Base-by-base conservation (phyloP, 768 basidiomycete genomes). In the Tricholoma matsutake region DNA sequence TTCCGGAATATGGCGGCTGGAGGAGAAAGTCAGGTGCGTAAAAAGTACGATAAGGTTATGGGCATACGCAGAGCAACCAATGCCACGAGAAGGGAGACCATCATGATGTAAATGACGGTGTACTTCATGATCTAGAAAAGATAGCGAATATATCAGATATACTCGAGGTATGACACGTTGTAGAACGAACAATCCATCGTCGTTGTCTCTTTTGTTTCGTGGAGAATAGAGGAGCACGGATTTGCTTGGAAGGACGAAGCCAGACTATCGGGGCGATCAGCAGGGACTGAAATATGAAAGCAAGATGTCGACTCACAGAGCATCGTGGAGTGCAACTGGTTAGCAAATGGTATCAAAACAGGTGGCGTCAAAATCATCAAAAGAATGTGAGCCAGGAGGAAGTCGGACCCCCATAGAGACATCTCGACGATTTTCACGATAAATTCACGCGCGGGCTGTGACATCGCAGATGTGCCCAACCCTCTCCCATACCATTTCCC, bases 351-450 rank as follows among this genome's bases (percentile, higher is more conserved):
- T 57, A 98, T 87, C 66, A 96, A 72, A 61, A 90, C 80, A 0
- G 93, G 91, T 14, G 87, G 86, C 6, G 94, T 92, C 74, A 98
- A 77, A 68, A 97, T 86, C 72, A 97, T 84, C 65, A 98, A 78
- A 10, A 98, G 82, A 59, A 98, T 76, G 69, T 94, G 92, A 4
- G 81, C 89, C 54, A 94, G 80, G 43, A 98, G 76, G 80, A 98
- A 97, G 78, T 98, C 97, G 6, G 94, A 96, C 52, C 89, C 89
- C 91, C 96, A 98, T 14, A 98, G 78, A 25, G 92, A 92, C 89
- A 98, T 92, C 76, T 98, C 96, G 64, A 98, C 93, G 61, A 96
- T 92, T 82, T 98, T 99, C 78, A 98, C 96, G 59, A 98, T 85
- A 71, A 91, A 97, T 81, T 98, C 97, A 72, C 97, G 89, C 59